Percentiles rank a stretch among this genome's conserved stretches.
phyloP scores from a whole-genome alignment of 257 asterid species.

The Cruciata laevipes region DNA sequence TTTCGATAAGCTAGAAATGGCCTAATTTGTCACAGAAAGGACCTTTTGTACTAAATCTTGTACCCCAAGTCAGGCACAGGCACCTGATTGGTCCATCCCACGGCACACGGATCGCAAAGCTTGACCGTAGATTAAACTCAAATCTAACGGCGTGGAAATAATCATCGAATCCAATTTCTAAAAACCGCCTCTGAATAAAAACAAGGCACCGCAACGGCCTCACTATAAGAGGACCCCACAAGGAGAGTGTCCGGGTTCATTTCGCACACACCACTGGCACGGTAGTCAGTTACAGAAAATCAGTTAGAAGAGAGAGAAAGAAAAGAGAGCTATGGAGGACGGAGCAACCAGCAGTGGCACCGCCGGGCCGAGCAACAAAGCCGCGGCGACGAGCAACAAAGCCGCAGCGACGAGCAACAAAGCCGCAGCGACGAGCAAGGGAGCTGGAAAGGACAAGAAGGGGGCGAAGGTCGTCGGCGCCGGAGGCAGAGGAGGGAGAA shows the following conservation, averaged over 20 bases:
- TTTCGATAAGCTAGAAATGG: not conserved
- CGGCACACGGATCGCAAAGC: constrained; percentile 19
- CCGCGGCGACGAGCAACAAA: not conserved
- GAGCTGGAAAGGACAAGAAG: too few relatives aligned
- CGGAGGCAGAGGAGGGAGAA: not conserved
- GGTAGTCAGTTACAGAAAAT: not conserved
- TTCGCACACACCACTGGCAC: not conserved
- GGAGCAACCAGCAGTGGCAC: not conserved
- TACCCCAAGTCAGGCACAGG: not conserved
- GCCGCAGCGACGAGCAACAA: not conserved
- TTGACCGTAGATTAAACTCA: constrained; percentile 16
- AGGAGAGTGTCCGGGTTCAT: not conserved
- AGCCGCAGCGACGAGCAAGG: not conserved
- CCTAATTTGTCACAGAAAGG: not conserved
- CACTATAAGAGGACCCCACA: not conserved
- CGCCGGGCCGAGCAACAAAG: not conserved
- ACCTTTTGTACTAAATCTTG: not conserved
- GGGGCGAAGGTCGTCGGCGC: not conserved
- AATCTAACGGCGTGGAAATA: constrained; percentile 24
- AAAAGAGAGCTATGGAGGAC: not conserved
- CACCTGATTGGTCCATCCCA: constrained; percentile 24
- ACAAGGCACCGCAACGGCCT: not conserved
- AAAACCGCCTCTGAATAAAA: not conserved
- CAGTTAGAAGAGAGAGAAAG: constrained; percentile 13
- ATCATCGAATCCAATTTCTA: not conserved